Conservation (phyloP, 306 rosid genomes). For the Leucaena leucocephala region DNA sequence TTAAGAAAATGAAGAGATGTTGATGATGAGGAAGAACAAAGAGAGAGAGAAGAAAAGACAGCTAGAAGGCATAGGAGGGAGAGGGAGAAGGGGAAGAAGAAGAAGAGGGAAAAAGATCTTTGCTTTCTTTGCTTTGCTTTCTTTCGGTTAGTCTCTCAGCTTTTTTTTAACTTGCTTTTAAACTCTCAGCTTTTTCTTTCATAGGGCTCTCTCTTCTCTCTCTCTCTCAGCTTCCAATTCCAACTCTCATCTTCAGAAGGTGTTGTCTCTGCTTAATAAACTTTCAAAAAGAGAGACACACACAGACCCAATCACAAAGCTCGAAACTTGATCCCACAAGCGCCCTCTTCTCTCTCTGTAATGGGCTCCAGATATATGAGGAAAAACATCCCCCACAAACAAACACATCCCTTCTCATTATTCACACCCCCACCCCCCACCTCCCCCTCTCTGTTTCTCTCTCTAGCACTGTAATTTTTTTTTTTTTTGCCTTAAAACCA, state of each 20-base stretch:
- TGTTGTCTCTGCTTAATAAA: conserved; percentile 61
- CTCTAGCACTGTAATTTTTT: conserved; percentile 49
- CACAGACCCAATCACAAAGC: conserved; percentile 68
- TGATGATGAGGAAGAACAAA: conserved; percentile 3
- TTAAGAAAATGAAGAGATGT: conserved; percentile 35
- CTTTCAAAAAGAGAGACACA: conserved; percentile 48
- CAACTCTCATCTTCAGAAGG: conserved; percentile 62
- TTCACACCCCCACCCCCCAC: background rate
- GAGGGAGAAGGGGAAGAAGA: conserved; percentile 21
- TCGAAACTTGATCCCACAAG: conserved; percentile 88
- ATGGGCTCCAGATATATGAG: conserved; percentile 72
- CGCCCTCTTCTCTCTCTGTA: conserved; percentile 31
- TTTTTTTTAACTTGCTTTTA: conserved; percentile 70
- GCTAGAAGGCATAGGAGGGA: conserved; percentile 18
- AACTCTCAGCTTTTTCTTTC: conserved; percentile 55
- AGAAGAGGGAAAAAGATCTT: conserved; percentile 23
- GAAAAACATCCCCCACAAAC: conserved; percentile 72
- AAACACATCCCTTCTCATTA: conserved; percentile 74
- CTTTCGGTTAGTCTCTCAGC: conserved; percentile 74
- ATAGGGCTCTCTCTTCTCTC: conserved; percentile 28
- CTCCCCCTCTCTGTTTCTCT: conserved; percentile 39
- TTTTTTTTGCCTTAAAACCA: conserved; percentile 45
- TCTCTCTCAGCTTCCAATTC: conserved; percentile 42
- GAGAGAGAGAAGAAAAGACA: conserved; percentile 28
- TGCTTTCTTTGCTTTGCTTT: conserved; percentile 31